These are phyloP conservation scores for Moniliophthora roreri DNA, from an alignment of 1,284 basidiomycete genomes.

Conservation along the genomic window DNA sequence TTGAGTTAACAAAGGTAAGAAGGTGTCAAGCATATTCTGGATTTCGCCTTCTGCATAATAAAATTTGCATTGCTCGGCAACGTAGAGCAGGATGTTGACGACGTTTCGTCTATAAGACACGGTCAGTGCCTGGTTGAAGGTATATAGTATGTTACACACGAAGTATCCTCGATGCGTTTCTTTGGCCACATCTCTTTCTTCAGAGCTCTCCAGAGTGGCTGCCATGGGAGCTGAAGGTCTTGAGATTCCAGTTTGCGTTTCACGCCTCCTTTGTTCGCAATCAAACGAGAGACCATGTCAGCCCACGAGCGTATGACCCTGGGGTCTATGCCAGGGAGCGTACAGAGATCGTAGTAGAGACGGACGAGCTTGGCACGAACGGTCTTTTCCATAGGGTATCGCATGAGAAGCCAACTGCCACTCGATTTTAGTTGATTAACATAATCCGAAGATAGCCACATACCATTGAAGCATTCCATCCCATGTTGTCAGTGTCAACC, in stretches of 20 bases:
- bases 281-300: constrained; percentile 70
- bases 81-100: constrained; percentile 67
- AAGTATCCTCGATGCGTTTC: constrained; percentile 51
- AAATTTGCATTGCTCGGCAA: constrained; percentile 69
- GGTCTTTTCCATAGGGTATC: constrained; percentile 74
- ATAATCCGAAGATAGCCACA: constrained; percentile 20
- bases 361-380: constrained; percentile 78
- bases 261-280: constrained; percentile 62
- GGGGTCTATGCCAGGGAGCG: constrained; percentile 75
- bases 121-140: constrained; percentile 8
- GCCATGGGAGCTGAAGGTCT: constrained; percentile 76
- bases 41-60: constrained; percentile 73
- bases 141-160: constrained; percentile 35
- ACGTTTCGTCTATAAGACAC: constrained; percentile 53
- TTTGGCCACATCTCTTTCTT: constrained; percentile 77
- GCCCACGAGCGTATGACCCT: constrained; percentile 71
- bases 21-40: constrained; percentile 69
- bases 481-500: constrained; percentile 68
- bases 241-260: constrained; percentile 64
- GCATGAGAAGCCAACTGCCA: constrained; percentile 79
- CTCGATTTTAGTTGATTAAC: constrained; percentile 5
- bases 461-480: constrained; percentile 75
- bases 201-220: constrained; percentile 69
- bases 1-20: constrained; percentile 67
- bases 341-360: constrained; percentile 79